Evolutionary conservation across 768 basidiomycete genomes (phyloP).

Genomic region (Coprinopsis marcescibilis): DNA sequence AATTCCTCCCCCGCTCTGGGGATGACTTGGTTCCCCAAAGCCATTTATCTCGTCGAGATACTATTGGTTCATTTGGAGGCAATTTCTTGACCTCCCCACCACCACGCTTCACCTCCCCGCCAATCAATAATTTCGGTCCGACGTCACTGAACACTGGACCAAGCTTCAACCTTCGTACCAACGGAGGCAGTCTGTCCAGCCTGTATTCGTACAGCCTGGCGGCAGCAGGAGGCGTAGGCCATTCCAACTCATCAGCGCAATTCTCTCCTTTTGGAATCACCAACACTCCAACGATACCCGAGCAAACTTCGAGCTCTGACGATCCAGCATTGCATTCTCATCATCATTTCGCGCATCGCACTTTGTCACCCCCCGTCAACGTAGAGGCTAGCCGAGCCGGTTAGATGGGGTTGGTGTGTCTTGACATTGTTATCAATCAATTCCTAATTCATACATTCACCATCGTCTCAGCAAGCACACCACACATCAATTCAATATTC

Average conservation of each 20-base stretch:
- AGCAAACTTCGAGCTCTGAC: conserved; percentile 24
- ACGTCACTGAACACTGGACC: conserved; percentile 26
- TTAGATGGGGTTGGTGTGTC: conserved; percentile 21
- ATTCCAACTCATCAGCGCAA: conserved; percentile 17
- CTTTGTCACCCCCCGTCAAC: conserved; percentile 26
- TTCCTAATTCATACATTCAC: conserved; percentile 18
- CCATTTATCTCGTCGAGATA: conserved; percentile 15
- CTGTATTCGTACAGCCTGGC: conserved; percentile 24
- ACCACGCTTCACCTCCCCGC: conserved; percentile 38
- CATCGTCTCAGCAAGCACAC: conserved; percentile 14
- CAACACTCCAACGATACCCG: conserved; percentile 33
- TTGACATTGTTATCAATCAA: conserved; percentile 13
- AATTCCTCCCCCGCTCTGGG: conserved; percentile 12
- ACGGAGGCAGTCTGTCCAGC: conserved; percentile 16
- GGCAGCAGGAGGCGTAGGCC: conserved; percentile 16
- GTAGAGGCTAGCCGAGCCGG: conserved; percentile 45
- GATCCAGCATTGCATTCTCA: conserved; percentile 29
- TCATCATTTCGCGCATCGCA: conserved; percentile 27
- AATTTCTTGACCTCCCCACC: conserved; percentile 39
- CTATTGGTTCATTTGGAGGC: conserved; percentile 17
- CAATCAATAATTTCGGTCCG: conserved; percentile 17
- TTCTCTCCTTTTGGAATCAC: conserved; percentile 35
- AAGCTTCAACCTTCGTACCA: conserved; percentile 31
- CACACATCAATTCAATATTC: conserved; percentile 10
- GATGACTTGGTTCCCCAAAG: conserved; percentile 16